phyloP scores from a whole-genome alignment of 106 monocot species.

The Phalaenopsis equestris region DNA sequence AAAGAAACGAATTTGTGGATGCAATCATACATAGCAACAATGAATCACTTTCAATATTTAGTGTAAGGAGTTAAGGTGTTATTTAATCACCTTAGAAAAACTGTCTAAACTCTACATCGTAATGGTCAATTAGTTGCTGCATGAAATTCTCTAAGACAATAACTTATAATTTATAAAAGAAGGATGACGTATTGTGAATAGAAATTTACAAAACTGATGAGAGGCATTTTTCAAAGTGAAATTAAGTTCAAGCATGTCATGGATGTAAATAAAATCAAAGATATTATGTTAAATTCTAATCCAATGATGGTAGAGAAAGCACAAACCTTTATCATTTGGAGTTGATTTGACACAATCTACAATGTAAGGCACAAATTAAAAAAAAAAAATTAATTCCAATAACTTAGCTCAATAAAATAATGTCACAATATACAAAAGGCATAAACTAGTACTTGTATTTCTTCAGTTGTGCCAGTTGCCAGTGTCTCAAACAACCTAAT shows the following conservation, averaged over 20 bases:
- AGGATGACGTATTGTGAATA: background rate
- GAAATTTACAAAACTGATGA: background rate
- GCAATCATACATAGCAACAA: background rate
- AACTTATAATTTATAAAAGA: background rate
- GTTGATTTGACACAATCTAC: conserved; percentile 52
- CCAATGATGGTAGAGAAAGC: background rate
- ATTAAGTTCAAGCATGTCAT: background rate
- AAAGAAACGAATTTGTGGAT: background rate
- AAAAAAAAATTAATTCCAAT: background rate
- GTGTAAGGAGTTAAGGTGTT: background rate
- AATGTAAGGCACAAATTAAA: background rate
- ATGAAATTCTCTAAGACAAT: background rate
- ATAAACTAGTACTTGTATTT: conserved; percentile 41
- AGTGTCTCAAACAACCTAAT: conserved; percentile 67
- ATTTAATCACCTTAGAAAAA: background rate
- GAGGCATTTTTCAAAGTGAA: background rate
- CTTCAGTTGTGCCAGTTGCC: conserved; percentile 67
- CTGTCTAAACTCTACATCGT: background rate
- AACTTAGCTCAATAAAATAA: background rate
- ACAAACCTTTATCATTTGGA: conserved; percentile 48
- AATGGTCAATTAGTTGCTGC: background rate
- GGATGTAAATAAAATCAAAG: background rate
- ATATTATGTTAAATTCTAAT: background rate
- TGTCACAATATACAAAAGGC: background rate
- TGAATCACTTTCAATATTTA: background rate